Percentiles rank a stretch among this genome's conserved stretches.
Evolutionary conservation across 768 basidiomycete species (phyloP).

Genomic region (Glaciozyma antarctica): DNA sequence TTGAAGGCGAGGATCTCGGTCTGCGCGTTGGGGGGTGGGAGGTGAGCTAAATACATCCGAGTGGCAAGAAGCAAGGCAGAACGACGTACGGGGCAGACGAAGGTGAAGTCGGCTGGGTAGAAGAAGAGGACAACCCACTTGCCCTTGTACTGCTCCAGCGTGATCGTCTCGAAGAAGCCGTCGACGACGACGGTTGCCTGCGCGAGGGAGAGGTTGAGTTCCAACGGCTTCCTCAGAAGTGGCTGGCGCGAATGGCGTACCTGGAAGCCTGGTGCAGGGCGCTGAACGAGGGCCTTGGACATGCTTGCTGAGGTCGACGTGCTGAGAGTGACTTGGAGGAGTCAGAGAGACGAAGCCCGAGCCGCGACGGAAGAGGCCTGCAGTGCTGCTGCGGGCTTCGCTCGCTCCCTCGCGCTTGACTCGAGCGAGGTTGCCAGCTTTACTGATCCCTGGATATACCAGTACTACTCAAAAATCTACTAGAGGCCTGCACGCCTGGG

Average conservation of each 20-base stretch:
- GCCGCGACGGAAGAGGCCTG: too few relatives aligned
- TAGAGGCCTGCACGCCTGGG: too few relatives aligned
- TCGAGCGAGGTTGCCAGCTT: too few relatives aligned
- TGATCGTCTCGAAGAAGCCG: conserved; percentile 54
- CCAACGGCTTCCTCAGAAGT: not conserved
- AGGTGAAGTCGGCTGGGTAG: conserved; percentile 68
- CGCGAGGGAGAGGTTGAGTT: not conserved
- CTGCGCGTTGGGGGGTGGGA: not conserved
- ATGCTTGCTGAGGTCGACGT: not conserved
- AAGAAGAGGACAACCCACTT: conserved; percentile 78
- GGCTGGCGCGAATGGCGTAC: not conserved
- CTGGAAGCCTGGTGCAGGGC: not conserved
- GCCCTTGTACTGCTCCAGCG: conserved; percentile 19
- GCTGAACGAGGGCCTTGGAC: not conserved
- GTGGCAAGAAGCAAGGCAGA: not conserved
- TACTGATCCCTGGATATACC: too few relatives aligned
- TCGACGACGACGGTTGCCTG: conserved; percentile 56
- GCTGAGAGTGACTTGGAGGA: too few relatives aligned
- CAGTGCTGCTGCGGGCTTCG: too few relatives aligned
- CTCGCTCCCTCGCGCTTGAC: too few relatives aligned
- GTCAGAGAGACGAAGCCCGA: too few relatives aligned
- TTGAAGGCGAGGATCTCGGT: conserved; percentile 95
- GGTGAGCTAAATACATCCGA: conserved; percentile 50
- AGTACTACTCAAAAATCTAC: too few relatives aligned
- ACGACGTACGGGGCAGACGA: conserved; percentile 38